Base-by-base conservation (phyloP, 352 stramenopile genomes). In the Phytopythium helicoides region DNA sequence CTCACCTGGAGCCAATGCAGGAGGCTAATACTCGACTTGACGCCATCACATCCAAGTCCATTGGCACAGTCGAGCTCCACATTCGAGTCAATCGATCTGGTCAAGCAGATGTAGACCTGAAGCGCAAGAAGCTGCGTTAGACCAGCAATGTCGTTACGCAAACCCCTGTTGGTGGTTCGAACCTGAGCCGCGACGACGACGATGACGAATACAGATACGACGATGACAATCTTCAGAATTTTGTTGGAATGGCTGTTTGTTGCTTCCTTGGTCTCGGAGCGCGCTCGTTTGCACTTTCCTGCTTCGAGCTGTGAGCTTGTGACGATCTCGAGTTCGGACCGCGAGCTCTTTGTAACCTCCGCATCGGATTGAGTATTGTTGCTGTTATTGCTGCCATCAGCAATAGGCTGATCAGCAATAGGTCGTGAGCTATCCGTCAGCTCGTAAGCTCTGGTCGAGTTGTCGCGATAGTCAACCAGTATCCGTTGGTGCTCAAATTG, bases 31-130 rank as follows among this genome's bases (percentile, higher is more conserved):
- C 47, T 33, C 21, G 59, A 48, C n/a, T 64, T 56, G 36, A 89
- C 44, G 25, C 57, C 57, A 9, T 74, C 66, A 40, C 79, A 89
- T 16, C 60, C 40, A 16, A 78, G 47, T 8, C 76, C 79, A 33
- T 87, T 87, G 11, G 79, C 76, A 26, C 79, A 89, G 4, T 71
- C 62, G 23, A 89, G 66, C 47, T 85, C 79, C 3, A 62, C 31
- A 1, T 60, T 62, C 42, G 68, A 55, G 23, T 55, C 56, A 14
- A 58, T 54, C 22, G 65, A 62, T 22, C 66, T 59, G 4, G 35
- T 58, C 15, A 81, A 49, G 2, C 60, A 73, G 28, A 78, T 68
- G 61, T 76, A 80, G 36, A 88, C 69, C 61, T 74, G 34, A 23
- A 16, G 12, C 41, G 10, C 22, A 7, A 34, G 9, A 5, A 33